Evolutionary conservation across 164 flowering plant species (phyloP).

Genomic region (Chloranthus sessilifolius): DNA sequence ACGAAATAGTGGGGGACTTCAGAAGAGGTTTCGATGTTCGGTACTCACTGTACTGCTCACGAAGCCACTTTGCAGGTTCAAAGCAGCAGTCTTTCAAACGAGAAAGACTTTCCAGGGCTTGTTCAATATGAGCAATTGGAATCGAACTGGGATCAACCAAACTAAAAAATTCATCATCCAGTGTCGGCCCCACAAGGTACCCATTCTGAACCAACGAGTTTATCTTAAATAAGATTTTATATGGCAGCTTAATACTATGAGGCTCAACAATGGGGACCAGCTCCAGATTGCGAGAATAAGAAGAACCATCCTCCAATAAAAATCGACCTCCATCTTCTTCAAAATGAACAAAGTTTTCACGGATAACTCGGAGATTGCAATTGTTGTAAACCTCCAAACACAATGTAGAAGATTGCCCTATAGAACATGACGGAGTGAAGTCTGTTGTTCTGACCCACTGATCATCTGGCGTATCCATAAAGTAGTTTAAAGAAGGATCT

Average conservation of each 20-base stretch:
- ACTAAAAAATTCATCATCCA: conserved; percentile 44
- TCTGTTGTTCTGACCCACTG: conserved; percentile 70
- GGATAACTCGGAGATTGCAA: conserved; percentile 39
- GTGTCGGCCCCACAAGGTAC: conserved; percentile 55
- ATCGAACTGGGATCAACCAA: conserved; percentile 43
- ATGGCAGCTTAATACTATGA: conserved; percentile 53
- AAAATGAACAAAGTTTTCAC: conserved; percentile 36
- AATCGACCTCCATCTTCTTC: conserved; percentile 37
- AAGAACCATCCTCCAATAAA: conserved; percentile 26
- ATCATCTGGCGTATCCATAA: conserved; percentile 39
- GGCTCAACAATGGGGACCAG: conserved; percentile 67
- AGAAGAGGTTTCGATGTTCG: conserved; percentile 11
- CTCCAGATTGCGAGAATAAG: conserved; percentile 28
- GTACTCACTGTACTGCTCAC: conserved; percentile 39
- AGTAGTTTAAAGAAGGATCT: conserved; percentile 33
- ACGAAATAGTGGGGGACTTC: conserved; percentile 29
- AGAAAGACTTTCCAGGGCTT: conserved; percentile 58
- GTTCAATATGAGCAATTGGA: conserved; percentile 32
- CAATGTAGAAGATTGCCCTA: conserved; percentile 77
- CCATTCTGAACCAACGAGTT: conserved; percentile 70
- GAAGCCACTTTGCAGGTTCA: conserved; percentile 66
- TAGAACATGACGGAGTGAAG: conserved; percentile 44
- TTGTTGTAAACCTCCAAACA: conserved; percentile 60
- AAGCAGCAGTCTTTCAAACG: conserved; percentile 71
- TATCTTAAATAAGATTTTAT: conserved; percentile 50